Base-by-base conservation (phyloP, 169 alveolate genomes). In the Plasmodium fragile region DNA sequence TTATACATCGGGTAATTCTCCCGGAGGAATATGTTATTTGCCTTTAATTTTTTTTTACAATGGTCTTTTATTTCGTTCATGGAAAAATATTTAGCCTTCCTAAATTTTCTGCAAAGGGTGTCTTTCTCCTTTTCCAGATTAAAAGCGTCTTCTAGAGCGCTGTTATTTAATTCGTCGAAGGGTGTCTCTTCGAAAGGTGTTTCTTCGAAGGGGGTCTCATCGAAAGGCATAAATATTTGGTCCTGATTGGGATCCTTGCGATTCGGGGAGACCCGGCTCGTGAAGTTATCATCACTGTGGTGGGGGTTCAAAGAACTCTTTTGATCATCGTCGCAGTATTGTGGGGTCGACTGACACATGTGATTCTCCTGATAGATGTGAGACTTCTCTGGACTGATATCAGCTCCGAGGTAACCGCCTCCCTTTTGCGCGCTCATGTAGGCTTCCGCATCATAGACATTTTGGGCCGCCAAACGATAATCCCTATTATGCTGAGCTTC, bases 21-120 rank as follows among this genome's bases (percentile, higher is more conserved):
- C 78, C 75, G 78, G 8, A 83, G 43, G 52, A 83, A 34, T 13
- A 43, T 16, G 34, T 83, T 83, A 22, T 41, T 41, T 30, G 22
- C 78, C 55, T 55, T 34, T 34, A 70, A 43, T 83, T 43, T 72
- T 18, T 41, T 83, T 43, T 82, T 70, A 81, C 77, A 81, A 10
- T 53, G 73, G 6, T 55, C 53, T 52, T 32, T 49, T 81, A 81
- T 30, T 55, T 45, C 78, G 25, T 30, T 52, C 79, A 81, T 53
- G 32, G 78, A 81, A 55, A 28, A 28, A 55, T n/a, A n/a, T 81
- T 81, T 81, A 32, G 3, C 43, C 25, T 55, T 52, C 22, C 18
- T 32, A 55, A 11, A 18, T 81, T 81, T 52, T 11, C 25, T 81
- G 39, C 41, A 18, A 53, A 53, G 28, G 8, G 11, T n/a, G 8